Percentiles rank a stretch among this genome's conserved stretches.
phyloP scores from a whole-genome alignment of 2,329 filamentous ascomycete genomes.

The Pseudogymnoascus sp. region DNA sequence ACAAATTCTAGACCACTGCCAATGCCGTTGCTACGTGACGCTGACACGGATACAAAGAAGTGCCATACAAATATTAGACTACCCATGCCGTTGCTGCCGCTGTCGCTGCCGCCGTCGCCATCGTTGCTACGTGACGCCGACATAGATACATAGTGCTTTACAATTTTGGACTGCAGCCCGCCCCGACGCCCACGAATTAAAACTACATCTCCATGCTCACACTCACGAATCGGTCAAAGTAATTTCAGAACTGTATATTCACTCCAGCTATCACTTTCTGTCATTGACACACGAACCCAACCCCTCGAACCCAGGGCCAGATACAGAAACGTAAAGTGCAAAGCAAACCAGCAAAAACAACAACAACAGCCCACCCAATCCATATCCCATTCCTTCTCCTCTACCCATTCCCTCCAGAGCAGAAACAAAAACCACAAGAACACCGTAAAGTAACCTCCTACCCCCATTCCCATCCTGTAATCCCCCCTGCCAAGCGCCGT shows the following conservation, averaged over 20 bases:
- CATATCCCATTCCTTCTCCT: background rate
- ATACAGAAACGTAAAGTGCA: background rate
- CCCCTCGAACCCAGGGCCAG: background rate
- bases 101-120: too few relatives aligned
- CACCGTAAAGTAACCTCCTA: background rate
- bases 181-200: too few relatives aligned
- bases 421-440: background rate
- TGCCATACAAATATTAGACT: too few relatives aligned
- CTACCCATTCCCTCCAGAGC: background rate
- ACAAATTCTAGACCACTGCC: too few relatives aligned
- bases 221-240: background rate
- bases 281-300: background rate
- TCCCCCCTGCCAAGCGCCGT: background rate
- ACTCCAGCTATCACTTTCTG: background rate
- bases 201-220: background rate
- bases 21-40: too few relatives aligned
- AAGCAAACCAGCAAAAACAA: background rate
- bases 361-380: background rate
- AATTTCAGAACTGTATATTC: conserved; percentile 6
- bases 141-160: too few relatives aligned
- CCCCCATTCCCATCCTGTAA: background rate
- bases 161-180: too few relatives aligned
- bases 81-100: too few relatives aligned
- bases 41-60: too few relatives aligned
- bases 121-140: too few relatives aligned